phyloP scores from a whole-genome alignment of 208 protist genomes.

The Lotmaria passim region DNA sequence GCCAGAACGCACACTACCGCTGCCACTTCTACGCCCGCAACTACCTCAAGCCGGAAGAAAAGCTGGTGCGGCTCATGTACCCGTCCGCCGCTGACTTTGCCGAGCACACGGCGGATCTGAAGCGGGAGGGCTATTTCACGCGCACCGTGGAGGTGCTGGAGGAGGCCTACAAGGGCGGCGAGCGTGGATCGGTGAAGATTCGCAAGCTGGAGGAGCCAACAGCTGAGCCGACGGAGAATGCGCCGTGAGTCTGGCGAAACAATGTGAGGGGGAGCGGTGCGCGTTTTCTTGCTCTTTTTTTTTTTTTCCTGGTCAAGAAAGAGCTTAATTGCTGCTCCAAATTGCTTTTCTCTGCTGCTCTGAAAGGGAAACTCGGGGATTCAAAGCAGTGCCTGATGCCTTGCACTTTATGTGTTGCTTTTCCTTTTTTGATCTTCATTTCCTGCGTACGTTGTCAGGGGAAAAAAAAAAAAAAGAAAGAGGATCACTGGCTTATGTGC shows the following conservation, averaged over 20 bases:
- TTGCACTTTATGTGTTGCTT: no score
- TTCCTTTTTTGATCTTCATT: no score
- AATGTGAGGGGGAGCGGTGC: no score
- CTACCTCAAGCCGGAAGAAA: constrained; percentile 55
- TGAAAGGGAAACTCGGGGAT: no score
- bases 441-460: no score
- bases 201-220: constrained; percentile 37
- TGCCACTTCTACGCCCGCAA: constrained; percentile 80
- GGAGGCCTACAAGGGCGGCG: constrained; percentile 52
- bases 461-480: no score
- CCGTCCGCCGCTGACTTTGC: constrained; percentile 62
- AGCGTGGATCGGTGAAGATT: constrained; percentile 41
- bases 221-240: constrained; percentile 2
- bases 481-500: no score
- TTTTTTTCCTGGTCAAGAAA: background rate
- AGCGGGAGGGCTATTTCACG: constrained; percentile 42
- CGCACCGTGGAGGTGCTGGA: constrained; percentile 46
- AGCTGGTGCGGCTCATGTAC: constrained; percentile 76
- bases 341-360: no score
- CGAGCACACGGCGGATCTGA: constrained; percentile 42
- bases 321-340: no score
- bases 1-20: constrained; percentile 76
- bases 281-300: background rate
- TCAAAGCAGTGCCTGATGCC: no score
- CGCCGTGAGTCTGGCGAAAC: background rate